A percentile compares a stretch with the other conserved stretches of the same genome.
These are phyloP conservation scores for Penicillium sp. DNA, from an alignment of 2,329 filamentous ascomycete genomes.

Conservation along the genomic window DNA sequence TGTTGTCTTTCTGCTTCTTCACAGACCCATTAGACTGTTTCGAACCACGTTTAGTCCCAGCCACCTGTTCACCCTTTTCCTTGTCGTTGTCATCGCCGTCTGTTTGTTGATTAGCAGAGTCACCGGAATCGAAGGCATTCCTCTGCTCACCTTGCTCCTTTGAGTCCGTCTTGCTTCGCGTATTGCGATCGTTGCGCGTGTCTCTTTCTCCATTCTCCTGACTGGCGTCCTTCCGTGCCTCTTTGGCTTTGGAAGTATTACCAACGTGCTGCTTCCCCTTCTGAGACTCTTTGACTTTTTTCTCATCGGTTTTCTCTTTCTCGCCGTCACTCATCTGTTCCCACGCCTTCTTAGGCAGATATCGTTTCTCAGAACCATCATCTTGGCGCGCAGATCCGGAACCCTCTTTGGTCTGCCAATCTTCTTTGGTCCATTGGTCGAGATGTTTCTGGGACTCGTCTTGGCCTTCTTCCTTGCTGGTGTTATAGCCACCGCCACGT, in stretches of 20 bases:
- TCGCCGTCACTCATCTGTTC: conserved; percentile 48
- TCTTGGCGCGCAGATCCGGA: conserved; percentile 44
- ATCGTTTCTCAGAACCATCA: conserved; percentile 46
- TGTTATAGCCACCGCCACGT: conserved; percentile 47
- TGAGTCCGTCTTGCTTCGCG: neutral
- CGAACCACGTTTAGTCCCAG: conserved; percentile 4
- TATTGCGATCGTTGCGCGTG: neutral
- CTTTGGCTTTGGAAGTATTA: conserved; percentile 45
- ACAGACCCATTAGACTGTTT: conserved; percentile 6
- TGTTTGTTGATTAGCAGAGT: neutral
- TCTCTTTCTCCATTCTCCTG: neutral
- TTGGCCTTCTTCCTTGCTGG: conserved; percentile 42
- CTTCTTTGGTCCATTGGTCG: conserved; percentile 48
- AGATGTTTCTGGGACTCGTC: conserved; percentile 47
- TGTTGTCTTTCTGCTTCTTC: conserved; percentile 3
- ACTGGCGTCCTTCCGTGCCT: conserved; percentile 39
- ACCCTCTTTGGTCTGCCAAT: conserved; percentile 52
- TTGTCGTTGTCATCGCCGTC: neutral
- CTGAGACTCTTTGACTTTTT: conserved; percentile 30
- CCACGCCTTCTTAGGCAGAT: conserved; percentile 50
- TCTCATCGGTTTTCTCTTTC: conserved; percentile 44
- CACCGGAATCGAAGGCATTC: neutral
- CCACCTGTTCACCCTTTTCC: neutral
- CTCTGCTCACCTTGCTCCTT: neutral
- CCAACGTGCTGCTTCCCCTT: conserved; percentile 46